A percentile compares a stretch with the other conserved stretches of the same genome.
These are phyloP conservation scores for Globisporangium rhizosaccharum DNA, from an alignment of 352 stramenopile genomes.

Conservation along the genomic window DNA sequence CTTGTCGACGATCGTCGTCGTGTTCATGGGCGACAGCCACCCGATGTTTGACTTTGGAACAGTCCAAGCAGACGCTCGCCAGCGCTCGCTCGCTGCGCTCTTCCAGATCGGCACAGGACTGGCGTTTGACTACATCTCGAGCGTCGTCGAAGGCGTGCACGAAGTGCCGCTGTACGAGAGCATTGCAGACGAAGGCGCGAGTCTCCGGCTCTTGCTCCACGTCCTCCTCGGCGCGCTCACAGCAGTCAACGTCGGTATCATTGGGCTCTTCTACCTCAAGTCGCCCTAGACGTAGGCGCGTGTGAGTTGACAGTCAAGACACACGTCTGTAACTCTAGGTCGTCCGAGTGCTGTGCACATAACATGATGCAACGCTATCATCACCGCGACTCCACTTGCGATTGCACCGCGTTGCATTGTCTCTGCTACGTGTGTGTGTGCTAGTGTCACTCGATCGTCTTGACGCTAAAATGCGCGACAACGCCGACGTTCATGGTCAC, in stretches of 20 bases:
- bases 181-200: slow-evolving; percentile 21
- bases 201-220: slow-evolving; percentile 18
- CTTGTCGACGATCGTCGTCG: slow-evolving; percentile 20
- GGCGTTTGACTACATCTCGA: slow-evolving; percentile 25
- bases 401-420: no score
- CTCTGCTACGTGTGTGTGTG: neutral
- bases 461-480: neutral
- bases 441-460: neutral
- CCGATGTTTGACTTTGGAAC: slow-evolving; percentile 16
- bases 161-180: slow-evolving; percentile 35
- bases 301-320: no score
- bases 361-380: neutral
- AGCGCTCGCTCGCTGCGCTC: slow-evolving; percentile 6
- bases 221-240: slow-evolving; percentile 21
- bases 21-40: slow-evolving; percentile 16
- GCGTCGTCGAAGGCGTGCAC: slow-evolving; percentile 29
- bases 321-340: no score
- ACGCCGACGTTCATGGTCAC: no score
- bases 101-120: slow-evolving; percentile 20
- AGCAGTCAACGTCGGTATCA: slow-evolving; percentile 21
- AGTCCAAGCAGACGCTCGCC: neutral
- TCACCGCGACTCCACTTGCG: no score
- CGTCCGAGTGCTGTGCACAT: neutral
- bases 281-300: neutral
- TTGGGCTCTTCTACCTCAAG: slow-evolving; percentile 13